Percentiles rank a stretch among this genome's conserved stretches.
Conservation (phyloP, 768 basidiomycete genomes). For the Leccinum boreale region DNA sequence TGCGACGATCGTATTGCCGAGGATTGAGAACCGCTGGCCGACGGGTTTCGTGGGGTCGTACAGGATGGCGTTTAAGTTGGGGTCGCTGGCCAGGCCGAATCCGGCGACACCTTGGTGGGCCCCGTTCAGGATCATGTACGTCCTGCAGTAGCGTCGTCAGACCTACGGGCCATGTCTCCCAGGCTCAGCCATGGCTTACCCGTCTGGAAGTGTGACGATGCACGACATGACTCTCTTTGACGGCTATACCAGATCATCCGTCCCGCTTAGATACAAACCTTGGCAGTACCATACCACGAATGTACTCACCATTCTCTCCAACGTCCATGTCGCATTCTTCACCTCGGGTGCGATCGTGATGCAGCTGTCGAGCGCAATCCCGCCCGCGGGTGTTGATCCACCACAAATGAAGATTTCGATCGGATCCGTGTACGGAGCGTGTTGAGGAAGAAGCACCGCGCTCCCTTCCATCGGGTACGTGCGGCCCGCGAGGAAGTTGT, state of each 20-base stretch:
- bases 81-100: conserved; percentile 64
- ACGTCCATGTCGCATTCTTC: conserved; percentile 56
- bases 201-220: conserved; percentile 60
- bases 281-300: background rate
- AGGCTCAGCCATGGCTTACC: conserved; percentile 5
- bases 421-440: conserved; percentile 58
- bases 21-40: conserved; percentile 61
- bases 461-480: conserved; percentile 78
- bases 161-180: background rate
- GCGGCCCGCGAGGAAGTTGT: conserved; percentile 67
- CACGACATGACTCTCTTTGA: conserved; percentile 75
- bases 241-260: conserved; percentile 39
- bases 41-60: conserved; percentile 65
- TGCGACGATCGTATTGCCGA: conserved; percentile 65
- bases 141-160: conserved; percentile 44
- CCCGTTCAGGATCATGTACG: conserved; percentile 73
- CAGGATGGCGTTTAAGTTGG: conserved; percentile 61
- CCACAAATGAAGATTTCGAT: conserved; percentile 72
- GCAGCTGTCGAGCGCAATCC: conserved; percentile 62
- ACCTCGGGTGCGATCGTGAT: conserved; percentile 66
- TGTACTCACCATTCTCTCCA: conserved; percentile 73
- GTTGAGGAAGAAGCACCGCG: conserved; percentile 64
- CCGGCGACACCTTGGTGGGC: conserved; percentile 69
- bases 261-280: background rate
- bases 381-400: conserved; percentile 61